phyloP scores from a whole-genome alignment of 768 basidiomycete genomes.

The Hypsizygus marmoreus region DNA sequence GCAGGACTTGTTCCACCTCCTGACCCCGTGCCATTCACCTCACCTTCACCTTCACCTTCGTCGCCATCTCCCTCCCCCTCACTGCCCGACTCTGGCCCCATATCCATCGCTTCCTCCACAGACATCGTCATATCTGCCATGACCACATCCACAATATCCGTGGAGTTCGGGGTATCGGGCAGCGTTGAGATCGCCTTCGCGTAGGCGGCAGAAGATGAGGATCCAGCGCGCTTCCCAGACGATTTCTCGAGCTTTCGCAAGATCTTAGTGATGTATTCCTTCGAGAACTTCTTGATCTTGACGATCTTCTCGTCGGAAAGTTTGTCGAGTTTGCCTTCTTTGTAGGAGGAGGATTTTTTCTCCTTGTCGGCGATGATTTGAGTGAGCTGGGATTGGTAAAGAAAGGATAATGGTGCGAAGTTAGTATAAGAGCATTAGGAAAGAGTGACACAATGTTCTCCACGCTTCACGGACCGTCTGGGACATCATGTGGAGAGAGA shows the following conservation, averaged over 20 bases:
- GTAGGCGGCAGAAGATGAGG: conserved; percentile 26
- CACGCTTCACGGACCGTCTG: too few relatives aligned
- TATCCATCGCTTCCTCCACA: conserved; percentile 37
- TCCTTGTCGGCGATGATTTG: conserved; percentile 91
- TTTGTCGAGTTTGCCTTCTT: conserved; percentile 68
- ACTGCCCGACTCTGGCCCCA: conserved; percentile 24
- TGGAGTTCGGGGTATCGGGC: conserved; percentile 42
- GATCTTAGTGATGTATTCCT: conserved; percentile 87
- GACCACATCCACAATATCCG: conserved; percentile 34
- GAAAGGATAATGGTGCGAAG: neutral
- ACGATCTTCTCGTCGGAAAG: conserved; percentile 83
- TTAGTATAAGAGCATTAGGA: neutral
- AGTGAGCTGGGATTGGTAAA: conserved; percentile 78
- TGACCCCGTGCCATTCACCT: neutral
- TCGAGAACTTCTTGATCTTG: conserved; percentile 93
- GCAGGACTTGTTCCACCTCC: too few relatives aligned
- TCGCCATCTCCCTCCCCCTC: conserved; percentile 8
- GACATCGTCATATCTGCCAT: conserved; percentile 31
- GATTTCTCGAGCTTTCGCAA: conserved; percentile 67
- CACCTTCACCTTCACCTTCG: conserved; percentile 3
- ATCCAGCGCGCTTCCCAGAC: conserved; percentile 27
- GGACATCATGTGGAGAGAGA: too few relatives aligned
- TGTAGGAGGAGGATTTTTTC: conserved; percentile 84
- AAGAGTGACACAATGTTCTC: too few relatives aligned
- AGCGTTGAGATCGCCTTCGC: conserved; percentile 36